Evolutionary conservation across 306 rosid species (phyloP).

Genomic region (Prunus dulcis): DNA sequence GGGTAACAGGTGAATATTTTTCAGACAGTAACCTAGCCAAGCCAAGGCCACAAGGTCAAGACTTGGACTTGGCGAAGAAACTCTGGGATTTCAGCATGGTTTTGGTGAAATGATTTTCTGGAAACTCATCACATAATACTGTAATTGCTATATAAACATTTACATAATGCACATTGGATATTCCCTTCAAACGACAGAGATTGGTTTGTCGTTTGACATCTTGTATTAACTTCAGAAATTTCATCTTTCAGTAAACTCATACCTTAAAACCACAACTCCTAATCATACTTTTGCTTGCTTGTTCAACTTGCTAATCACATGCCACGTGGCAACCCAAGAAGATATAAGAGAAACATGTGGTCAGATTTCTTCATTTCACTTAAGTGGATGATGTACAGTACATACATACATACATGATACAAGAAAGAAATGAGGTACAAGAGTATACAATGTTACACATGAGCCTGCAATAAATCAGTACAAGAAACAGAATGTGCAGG

Average conservation of each 20-base stretch:
- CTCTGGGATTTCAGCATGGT: conserved; percentile 73
- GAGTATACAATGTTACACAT: conserved; percentile 32
- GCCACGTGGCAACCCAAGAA: not conserved
- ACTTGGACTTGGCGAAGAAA: conserved; percentile 60
- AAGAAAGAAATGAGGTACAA: conserved; percentile 27
- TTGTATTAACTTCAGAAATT: too few species aligned
- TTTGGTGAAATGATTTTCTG: conserved; percentile 7
- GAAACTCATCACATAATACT: not conserved
- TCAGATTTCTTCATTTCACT: conserved; percentile 31
- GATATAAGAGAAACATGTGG: conserved; percentile 8
- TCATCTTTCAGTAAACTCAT: too few species aligned
- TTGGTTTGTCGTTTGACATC: too few species aligned
- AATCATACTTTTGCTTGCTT: too few species aligned
- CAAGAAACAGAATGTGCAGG: conserved; percentile 28
- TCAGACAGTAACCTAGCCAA: conserved; percentile 43
- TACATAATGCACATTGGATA: too few species aligned
- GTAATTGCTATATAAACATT: too few species aligned
- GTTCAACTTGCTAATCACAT: too few species aligned
- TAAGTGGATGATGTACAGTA: conserved; percentile 30
- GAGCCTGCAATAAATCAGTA: conserved; percentile 30
- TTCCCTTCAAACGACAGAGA: too few species aligned
- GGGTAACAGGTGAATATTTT: conserved; percentile 64
- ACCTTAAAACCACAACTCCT: too few species aligned
- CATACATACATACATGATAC: conserved; percentile 8
- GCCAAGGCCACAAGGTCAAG: conserved; percentile 43